Evolutionary conservation across 1,139 yeast genomes (phyloP).

Genomic region (Debaryomyces nepalensis): DNA sequence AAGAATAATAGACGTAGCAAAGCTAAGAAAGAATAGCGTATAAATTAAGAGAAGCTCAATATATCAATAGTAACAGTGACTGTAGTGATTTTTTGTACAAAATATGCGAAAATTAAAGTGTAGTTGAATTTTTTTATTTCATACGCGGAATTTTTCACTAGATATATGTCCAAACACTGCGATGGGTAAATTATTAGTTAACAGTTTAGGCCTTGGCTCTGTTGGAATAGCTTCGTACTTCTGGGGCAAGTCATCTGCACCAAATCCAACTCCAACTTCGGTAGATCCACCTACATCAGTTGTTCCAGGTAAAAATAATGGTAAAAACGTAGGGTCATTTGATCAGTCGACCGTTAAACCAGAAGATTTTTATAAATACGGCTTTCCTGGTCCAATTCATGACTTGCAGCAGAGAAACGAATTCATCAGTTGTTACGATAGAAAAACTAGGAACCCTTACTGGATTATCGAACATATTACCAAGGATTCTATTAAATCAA

Average conservation of each 20-base stretch:
- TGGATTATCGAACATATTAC: conserved; percentile 93
- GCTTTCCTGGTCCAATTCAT: conserved; percentile 93
- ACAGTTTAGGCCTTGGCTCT: conserved; percentile 40
- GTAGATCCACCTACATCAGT: conserved; percentile 12
- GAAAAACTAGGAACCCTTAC: conserved; percentile 84
- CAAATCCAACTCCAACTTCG: conserved; percentile 14
- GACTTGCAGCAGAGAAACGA: conserved; percentile 76
- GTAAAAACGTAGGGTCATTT: conserved; percentile 21
- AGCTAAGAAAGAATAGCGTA: conserved; percentile 26
- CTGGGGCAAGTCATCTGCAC: conserved; percentile 41
- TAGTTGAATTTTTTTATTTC: too few species aligned
- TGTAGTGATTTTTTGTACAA: too few species aligned
- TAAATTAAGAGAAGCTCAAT: not conserved
- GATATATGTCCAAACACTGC: not conserved
- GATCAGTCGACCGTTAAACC: conserved; percentile 58
- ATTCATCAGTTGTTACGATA: conserved; percentile 83
- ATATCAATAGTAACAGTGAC: too few species aligned
- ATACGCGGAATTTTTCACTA: conserved; percentile 6
- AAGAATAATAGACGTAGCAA: conserved; percentile 20
- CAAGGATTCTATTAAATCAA: conserved; percentile 59
- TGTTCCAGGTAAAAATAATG: conserved; percentile 22
- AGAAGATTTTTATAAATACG: conserved; percentile 79
- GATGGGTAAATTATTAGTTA: conserved; percentile 39
- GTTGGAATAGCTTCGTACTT: conserved; percentile 49
- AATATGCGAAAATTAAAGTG: too few species aligned